phyloP scores from a whole-genome alignment of 805 yeast species.

The Lipomyces yamadae region DNA sequence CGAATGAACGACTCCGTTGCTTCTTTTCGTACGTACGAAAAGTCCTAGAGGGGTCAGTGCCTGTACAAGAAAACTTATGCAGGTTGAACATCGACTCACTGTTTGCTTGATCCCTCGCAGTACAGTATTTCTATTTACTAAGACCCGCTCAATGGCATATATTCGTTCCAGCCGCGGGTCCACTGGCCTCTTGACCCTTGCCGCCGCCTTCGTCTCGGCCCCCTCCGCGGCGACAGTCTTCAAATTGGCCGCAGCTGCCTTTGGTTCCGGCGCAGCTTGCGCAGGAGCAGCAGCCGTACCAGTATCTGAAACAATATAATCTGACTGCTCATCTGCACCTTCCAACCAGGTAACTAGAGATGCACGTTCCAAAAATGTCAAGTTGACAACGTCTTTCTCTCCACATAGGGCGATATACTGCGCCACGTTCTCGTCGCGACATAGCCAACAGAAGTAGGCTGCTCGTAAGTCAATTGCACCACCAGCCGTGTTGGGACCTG shows the following conservation, averaged over 20 bases:
- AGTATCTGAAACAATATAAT: slow-evolving; percentile 25
- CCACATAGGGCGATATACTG: slow-evolving; percentile 80
- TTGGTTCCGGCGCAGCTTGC: not conserved
- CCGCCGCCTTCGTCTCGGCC: not conserved
- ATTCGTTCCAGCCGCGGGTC: slow-evolving; percentile 60
- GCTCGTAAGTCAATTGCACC: slow-evolving; percentile 55
- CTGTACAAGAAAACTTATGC: not conserved
- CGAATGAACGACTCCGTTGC: slow-evolving; percentile 41
- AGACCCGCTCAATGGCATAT: slow-evolving; percentile 50
- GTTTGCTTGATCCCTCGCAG: slow-evolving; percentile 47
- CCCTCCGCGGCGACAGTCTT: slow-evolving; percentile 9
- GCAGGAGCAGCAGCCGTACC: slow-evolving; percentile 11
- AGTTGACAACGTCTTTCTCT: slow-evolving; percentile 63
- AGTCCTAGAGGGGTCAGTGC: slow-evolving; percentile 33
- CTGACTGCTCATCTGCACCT: slow-evolving; percentile 58
- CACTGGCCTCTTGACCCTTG: slow-evolving; percentile 40
- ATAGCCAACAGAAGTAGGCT: slow-evolving; percentile 77
- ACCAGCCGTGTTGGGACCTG: slow-evolving; percentile 46
- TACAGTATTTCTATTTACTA: slow-evolving; percentile 51
- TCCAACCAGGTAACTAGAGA: slow-evolving; percentile 82
- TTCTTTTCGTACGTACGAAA: slow-evolving; percentile 46
- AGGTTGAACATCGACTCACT: slow-evolving; percentile 11
- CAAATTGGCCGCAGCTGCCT: slow-evolving; percentile 3
- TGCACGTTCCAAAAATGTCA: slow-evolving; percentile 82
- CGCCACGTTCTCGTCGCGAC: slow-evolving; percentile 73